Base-by-base conservation (phyloP, 345 rosid genomes). In the Boechera stricta region DNA sequence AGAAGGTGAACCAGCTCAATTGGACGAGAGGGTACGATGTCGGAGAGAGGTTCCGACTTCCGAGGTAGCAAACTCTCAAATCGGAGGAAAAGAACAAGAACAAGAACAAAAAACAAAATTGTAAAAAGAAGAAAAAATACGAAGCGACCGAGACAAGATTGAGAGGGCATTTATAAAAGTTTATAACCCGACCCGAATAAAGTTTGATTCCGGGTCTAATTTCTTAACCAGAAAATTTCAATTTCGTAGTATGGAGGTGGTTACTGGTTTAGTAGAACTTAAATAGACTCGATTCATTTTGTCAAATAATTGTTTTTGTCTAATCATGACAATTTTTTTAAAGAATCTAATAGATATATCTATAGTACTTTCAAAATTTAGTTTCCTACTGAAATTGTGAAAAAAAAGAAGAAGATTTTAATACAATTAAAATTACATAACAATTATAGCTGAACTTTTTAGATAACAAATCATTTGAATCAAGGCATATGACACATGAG, bases 101-200 rank as follows among this genome's bases (percentile, higher is more conserved):
- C 44, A 6, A 4, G 28, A 8, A 55, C 38, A 44, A 54, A 69
- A 26, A 38, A 26, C 24, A 54, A 39, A 26, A 26, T 8, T 12
- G 5, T 41, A 1, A 35, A 51, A 24, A 2, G 51, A 56, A 74
- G 66, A 66, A 75, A 66, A 75, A 75, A 57, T 42, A 52, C 1
- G 42, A 75, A 57, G 78, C 51, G 42, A 57, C 59, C 66, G 56
- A 35, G 72, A 66, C n/a, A 8, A 47, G 57, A 64, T 31, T 18
- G 7, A 54, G 57, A 74, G 77, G 65, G 41, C 13, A 47, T 66
- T 57, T 75, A 66, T 66, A 66, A 57, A 67, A 74, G 59, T 57
- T 47, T 47, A 35, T 47, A 58, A 75, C 59, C 78, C 72, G 73
- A 66, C 73, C 78, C 78, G 73, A 66, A 35, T 75, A 7, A 47